phyloP scores from a whole-genome alignment of 2,329 filamentous ascomycete genomes.

The Fusarium sarcochroum region DNA sequence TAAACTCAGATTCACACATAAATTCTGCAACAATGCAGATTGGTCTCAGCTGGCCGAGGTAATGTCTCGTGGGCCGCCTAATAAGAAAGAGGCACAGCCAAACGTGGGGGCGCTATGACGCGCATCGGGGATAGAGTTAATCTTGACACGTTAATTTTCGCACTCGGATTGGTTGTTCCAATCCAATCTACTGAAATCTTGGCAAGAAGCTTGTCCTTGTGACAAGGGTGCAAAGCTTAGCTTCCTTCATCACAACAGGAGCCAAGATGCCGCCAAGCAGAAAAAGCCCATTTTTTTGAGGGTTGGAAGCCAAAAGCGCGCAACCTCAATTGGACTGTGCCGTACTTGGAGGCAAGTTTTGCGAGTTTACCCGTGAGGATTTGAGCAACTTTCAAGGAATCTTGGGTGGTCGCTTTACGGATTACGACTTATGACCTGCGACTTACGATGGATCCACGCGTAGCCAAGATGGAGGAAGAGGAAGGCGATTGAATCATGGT shows the following conservation, averaged over 20 bases:
- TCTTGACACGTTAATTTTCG: slow-evolving; percentile 29
- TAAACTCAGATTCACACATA: too few species aligned
- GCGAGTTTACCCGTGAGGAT: too few species aligned
- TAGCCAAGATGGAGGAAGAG: background rate
- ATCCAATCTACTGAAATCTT: slow-evolving; percentile 6
- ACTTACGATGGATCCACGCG: background rate
- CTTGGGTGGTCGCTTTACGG: too few species aligned
- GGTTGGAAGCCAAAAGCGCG: too few species aligned
- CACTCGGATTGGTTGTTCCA: slow-evolving; percentile 10
- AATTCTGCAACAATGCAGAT: too few species aligned
- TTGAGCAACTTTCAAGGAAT: too few species aligned
- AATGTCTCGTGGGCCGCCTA: too few species aligned
- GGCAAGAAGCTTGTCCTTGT: background rate
- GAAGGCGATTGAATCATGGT: background rate
- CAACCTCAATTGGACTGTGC: too few species aligned
- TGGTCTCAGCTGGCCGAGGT: too few species aligned
- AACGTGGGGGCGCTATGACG: slow-evolving; percentile 20
- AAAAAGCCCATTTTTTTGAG: too few species aligned
- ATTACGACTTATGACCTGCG: too few species aligned
- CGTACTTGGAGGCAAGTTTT: too few species aligned
- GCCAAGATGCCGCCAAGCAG: background rate
- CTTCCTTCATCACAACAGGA: background rate
- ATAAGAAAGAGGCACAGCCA: background rate
- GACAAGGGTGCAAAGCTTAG: slow-evolving; percentile 26
- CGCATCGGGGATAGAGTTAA: slow-evolving; percentile 24